Base-by-base conservation (phyloP, 2,329 filamentous ascomycete genomes). In the Ophiostoma angusticollis region DNA sequence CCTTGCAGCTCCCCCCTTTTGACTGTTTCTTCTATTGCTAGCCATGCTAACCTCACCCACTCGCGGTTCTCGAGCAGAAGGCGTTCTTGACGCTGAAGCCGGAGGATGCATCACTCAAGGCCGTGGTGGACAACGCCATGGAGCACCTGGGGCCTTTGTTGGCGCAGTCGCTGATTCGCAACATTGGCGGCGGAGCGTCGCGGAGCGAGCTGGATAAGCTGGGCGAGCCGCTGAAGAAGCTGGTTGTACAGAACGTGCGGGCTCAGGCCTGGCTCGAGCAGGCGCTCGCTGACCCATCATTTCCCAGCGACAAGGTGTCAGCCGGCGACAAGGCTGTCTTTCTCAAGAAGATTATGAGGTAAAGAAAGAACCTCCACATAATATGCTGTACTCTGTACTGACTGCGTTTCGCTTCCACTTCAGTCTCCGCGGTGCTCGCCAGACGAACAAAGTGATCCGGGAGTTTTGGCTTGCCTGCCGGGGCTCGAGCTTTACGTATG, bases 391-490 rank as follows among this genome's bases (percentile, higher is more conserved):
- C n/a, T n/a, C n/a, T n/a, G n/a, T n/a, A n/a, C n/a, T n/a, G n/a
- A n/a, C n/a, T n/a, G n/a, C n/a, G n/a, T 22, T 22, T 42, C 31
- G 7, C 14, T 11, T 23, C 18, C 30, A 4, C 18, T 9, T 1
- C 41, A 79, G 74, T 51, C 60, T 84, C 24, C 65, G 81, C 28
- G 80, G 81, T 7, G 64, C 70, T 1, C 67, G 70, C 45, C 61
- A 67, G 35, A 84, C 80, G 3, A 82, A 78, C 46, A 68, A 76
- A 39, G 65, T 82, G 1, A 72, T 84, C 3, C 70, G 73, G 42
- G 78, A 83, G 22, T 85, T 85, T 52, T 86, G 79, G 76, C 58
- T 83, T n/a, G 65, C 68, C 2, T 78, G 77, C 45, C 65, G 80
- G 44, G 72, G 72, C 6, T 67, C 68, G 1, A 74, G 63, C 49